phyloP scores from a whole-genome alignment of 208 protist species.

The Trypanosoma cruzi region DNA sequence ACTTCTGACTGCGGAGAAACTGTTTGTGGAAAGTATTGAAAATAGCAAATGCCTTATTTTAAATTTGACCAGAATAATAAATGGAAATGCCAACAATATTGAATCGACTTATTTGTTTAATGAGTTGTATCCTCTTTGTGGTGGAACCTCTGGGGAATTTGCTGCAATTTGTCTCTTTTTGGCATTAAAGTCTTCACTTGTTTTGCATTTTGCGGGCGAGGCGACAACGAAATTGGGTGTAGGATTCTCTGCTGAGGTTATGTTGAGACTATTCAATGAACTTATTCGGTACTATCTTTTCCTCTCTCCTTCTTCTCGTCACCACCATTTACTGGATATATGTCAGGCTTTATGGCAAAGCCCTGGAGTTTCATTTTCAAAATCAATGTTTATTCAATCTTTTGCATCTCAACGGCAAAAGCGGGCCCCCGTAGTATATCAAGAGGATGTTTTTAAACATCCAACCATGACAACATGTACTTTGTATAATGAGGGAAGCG shows the following conservation, averaged over 20 bases:
- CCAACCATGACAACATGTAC: background rate
- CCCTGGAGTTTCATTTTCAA: background rate
- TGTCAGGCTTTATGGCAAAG: constrained; percentile 19
- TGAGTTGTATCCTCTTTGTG: constrained; percentile 21
- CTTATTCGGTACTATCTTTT: constrained; percentile 27
- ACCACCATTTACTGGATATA: constrained; percentile 25
- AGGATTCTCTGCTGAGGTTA: constrained; percentile 20
- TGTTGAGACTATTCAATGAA: constrained; percentile 26
- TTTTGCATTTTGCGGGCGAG: constrained; percentile 11
- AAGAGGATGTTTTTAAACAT: constrained; percentile 24
- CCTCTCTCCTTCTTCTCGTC: constrained; percentile 10
- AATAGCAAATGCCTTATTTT: constrained; percentile 4
- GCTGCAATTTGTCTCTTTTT: constrained; percentile 29
- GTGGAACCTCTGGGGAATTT: constrained; percentile 27
- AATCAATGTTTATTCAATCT: background rate
- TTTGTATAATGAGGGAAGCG: background rate
- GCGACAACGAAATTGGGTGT: constrained; percentile 3
- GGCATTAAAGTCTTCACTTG: constrained; percentile 16
- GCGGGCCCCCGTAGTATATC: background rate
- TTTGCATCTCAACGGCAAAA: constrained; percentile 11
- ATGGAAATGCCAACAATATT: background rate
- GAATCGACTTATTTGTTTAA: background rate
- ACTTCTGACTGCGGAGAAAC: background rate
- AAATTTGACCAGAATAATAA: constrained; percentile 7
- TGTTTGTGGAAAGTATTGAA: constrained; percentile 16